Evolutionary conservation across 805 yeast genomes (phyloP).

Genomic region (Peterozyma xylosa): DNA sequence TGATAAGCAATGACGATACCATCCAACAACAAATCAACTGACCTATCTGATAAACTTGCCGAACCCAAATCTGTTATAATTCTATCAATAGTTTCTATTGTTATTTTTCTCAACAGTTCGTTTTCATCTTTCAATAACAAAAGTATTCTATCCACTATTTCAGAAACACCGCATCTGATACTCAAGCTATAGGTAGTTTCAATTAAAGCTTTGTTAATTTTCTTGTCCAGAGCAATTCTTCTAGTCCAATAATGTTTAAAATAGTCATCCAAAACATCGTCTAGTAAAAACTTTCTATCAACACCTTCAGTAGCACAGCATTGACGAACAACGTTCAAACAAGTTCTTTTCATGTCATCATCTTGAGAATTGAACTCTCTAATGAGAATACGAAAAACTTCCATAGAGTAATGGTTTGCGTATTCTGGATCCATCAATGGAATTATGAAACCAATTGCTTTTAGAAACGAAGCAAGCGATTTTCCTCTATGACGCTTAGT

Average conservation of each 20-base stretch:
- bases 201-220: conserved; percentile 51
- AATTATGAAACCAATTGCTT: conserved; percentile 70
- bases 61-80: conserved; percentile 44
- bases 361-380: conserved; percentile 79
- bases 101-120: conserved; percentile 73
- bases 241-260: conserved; percentile 76
- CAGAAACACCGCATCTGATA: conserved; percentile 56
- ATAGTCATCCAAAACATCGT: conserved; percentile 52
- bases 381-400: conserved; percentile 56
- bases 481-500: conserved; percentile 71
- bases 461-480: conserved; percentile 65
- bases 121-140: conserved; percentile 70
- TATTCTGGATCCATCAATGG: conserved; percentile 86
- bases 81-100: conserved; percentile 59
- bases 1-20: conserved; percentile 77
- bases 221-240: conserved; percentile 63
- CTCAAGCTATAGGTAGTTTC: conserved; percentile 68
- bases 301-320: conserved; percentile 58
- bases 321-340: conserved; percentile 59
- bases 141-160: conserved; percentile 49
- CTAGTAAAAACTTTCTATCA: conserved; percentile 38
- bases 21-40: conserved; percentile 64
- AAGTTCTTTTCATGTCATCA: conserved; percentile 77
- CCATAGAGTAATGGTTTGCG: conserved; percentile 69
- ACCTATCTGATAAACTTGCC: conserved; percentile 52